Conservation (phyloP, 495 filamentous ascomycete genomes). For the Viridothelium virens region DNA sequence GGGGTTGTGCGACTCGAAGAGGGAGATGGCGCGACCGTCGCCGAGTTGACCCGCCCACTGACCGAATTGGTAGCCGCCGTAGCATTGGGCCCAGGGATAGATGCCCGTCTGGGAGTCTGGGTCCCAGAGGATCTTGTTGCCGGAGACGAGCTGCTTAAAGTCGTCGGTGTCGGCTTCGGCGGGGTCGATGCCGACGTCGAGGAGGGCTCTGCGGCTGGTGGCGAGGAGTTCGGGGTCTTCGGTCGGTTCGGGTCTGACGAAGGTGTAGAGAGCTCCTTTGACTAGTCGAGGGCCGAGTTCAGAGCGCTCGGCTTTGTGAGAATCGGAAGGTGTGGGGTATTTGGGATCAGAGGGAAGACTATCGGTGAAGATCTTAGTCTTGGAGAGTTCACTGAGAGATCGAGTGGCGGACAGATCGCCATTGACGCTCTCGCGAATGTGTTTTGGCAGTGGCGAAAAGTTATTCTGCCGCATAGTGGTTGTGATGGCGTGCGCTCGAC, state of each 20-base stretch:
- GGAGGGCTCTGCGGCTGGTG: constrained; percentile 66
- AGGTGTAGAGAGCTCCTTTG: constrained; percentile 79
- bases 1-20: constrained; percentile 85
- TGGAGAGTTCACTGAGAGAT: constrained; percentile 54
- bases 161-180: constrained; percentile 62
- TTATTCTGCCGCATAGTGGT: not conserved
- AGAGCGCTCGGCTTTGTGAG: constrained; percentile 68
- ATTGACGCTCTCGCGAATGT: not conserved
- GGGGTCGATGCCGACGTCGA: constrained; percentile 62
- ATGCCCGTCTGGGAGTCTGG: constrained; percentile 50
- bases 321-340: constrained; percentile 71
- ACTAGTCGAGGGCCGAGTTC: constrained; percentile 76
- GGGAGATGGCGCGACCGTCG: constrained; percentile 85
- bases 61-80: constrained; percentile 74
- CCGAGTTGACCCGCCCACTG: constrained; percentile 92
- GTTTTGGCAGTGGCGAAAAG: not conserved
- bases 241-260: constrained; percentile 67
- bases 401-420: constrained; percentile 1
- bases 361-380: constrained; percentile 76
- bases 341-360: constrained; percentile 67
- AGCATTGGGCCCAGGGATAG: constrained; percentile 97
- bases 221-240: constrained; percentile 70
- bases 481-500: not conserved
- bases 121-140: constrained; percentile 57
- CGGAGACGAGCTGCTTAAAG: constrained; percentile 67